phyloP scores from a whole-genome alignment of 306 rosid genomes.

The Fragaria ananassa region DNA sequence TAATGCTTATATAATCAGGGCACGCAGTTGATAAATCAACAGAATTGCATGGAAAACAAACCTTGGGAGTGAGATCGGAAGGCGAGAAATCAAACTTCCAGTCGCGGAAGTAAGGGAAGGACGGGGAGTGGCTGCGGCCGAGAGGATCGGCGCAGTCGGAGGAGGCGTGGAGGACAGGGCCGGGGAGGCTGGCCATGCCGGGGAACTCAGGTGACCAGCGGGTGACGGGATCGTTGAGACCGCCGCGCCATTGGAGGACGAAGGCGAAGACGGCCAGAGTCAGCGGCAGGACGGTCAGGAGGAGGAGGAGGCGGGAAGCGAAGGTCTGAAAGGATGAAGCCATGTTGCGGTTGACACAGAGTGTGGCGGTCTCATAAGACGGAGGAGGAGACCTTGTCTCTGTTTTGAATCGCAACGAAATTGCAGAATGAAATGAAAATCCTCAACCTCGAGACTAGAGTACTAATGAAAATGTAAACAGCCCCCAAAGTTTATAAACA shows the following conservation, averaged over 20 bases:
- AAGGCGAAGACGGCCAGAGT: constrained; percentile 61
- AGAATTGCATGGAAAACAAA: background rate
- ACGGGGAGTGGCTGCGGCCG: constrained; percentile 27
- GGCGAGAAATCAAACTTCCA: constrained; percentile 53
- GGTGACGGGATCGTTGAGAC: constrained; percentile 64
- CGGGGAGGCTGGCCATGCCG: background rate
- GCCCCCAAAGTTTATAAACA: background rate
- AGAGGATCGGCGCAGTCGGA: constrained; percentile 57
- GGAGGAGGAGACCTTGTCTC: no score
- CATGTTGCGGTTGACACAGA: no score
- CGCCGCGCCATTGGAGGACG: constrained; percentile 93
- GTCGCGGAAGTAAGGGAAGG: constrained; percentile 69
- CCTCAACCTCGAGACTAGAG: no score
- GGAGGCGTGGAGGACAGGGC: constrained; percentile 20
- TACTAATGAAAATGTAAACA: background rate
- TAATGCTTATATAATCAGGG: no score
- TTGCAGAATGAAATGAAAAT: no score
- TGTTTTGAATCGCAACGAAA: no score
- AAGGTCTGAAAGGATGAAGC: constrained; percentile 22
- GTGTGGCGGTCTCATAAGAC: no score
- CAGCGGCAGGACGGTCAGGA: constrained; percentile 18
- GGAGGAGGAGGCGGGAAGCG: constrained; percentile 54
- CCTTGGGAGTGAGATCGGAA: constrained; percentile 78
- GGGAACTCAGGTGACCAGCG: constrained; percentile 88
- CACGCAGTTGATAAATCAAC: no score